phyloP scores from a whole-genome alignment of 805 yeast species.

The Lipomyces starkeyi region DNA sequence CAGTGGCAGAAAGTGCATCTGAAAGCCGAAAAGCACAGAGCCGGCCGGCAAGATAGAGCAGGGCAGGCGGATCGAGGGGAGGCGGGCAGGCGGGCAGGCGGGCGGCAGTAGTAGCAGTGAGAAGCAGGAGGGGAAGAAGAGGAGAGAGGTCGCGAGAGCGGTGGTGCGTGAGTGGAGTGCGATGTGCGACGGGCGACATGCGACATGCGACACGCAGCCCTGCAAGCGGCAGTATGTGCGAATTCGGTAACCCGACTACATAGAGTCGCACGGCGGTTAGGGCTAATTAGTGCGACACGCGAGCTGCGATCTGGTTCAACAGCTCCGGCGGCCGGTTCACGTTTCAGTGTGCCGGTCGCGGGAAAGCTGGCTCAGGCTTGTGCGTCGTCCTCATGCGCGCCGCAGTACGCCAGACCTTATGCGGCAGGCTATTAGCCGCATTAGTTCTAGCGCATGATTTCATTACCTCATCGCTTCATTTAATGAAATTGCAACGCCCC shows the following conservation, averaged over 20 bases:
- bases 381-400: background rate
- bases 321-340: background rate
- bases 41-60: conserved; percentile 3
- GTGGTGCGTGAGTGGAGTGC: conserved; percentile 14
- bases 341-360: background rate
- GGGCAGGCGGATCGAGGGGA: conserved; percentile 9
- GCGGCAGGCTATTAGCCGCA: conserved; percentile 71
- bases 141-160: conserved; percentile 14
- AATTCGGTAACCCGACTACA: background rate
- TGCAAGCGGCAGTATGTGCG: background rate
- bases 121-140: conserved; percentile 8
- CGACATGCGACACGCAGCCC: background rate
- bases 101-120: background rate
- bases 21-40: conserved; percentile 9
- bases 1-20: conserved; percentile 33
- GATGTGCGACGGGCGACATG: background rate
- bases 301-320: background rate
- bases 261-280: background rate
- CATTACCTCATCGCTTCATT: background rate
- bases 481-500: background rate
- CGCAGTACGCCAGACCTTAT: conserved; percentile 53
- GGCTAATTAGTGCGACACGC: background rate
- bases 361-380: conserved; percentile 9
- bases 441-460: conserved; percentile 49
- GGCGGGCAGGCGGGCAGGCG: conserved; percentile 3